phyloP scores from a whole-genome alignment of 768 basidiomycete genomes.

The Boletus patriciae region DNA sequence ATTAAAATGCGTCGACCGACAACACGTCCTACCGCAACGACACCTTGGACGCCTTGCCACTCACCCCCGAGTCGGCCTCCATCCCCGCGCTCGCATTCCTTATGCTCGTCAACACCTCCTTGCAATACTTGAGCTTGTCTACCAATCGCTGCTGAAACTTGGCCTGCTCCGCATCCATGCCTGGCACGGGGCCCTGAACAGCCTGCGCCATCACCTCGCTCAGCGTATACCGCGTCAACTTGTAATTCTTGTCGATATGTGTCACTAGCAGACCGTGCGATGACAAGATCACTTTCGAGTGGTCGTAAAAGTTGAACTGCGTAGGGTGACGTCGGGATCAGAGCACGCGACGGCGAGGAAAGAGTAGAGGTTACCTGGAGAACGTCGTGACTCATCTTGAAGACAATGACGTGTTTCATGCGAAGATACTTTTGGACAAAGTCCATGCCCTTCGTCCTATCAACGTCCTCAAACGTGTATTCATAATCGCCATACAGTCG shows the following conservation, averaged over 20 bases:
- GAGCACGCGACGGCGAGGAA: neutral
- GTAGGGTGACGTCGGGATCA: neutral
- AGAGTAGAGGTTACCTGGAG: slow-evolving; percentile 67
- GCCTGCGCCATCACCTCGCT: slow-evolving; percentile 66
- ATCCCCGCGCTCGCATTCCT: slow-evolving; percentile 53
- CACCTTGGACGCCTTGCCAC: slow-evolving; percentile 19
- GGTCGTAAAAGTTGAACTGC: slow-evolving; percentile 99
- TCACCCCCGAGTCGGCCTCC: slow-evolving; percentile 12
- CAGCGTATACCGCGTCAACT: slow-evolving; percentile 70
- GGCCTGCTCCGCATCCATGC: slow-evolving; percentile 51
- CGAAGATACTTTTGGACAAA: slow-evolving; percentile 94
- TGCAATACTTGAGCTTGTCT: slow-evolving; percentile 77
- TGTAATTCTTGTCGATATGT: slow-evolving; percentile 89
- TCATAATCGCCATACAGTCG: slow-evolving; percentile 81
- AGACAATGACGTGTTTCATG: slow-evolving; percentile 97
- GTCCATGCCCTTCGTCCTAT: slow-evolving; percentile 80
- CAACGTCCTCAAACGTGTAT: slow-evolving; percentile 73
- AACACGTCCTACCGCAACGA: slow-evolving; percentile 11
- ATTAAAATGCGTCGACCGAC: too few relatives aligned
- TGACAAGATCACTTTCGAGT: slow-evolving; percentile 90
- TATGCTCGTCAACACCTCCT: slow-evolving; percentile 77
- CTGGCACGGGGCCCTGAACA: slow-evolving; percentile 29
- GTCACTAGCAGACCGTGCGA: slow-evolving; percentile 76
- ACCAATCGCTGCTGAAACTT: slow-evolving; percentile 66
- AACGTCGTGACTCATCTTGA: slow-evolving; percentile 93